These are phyloP conservation scores for Lagenidium sp. DNA, from an alignment of 352 stramenopile species.

Conservation along the genomic window DNA sequence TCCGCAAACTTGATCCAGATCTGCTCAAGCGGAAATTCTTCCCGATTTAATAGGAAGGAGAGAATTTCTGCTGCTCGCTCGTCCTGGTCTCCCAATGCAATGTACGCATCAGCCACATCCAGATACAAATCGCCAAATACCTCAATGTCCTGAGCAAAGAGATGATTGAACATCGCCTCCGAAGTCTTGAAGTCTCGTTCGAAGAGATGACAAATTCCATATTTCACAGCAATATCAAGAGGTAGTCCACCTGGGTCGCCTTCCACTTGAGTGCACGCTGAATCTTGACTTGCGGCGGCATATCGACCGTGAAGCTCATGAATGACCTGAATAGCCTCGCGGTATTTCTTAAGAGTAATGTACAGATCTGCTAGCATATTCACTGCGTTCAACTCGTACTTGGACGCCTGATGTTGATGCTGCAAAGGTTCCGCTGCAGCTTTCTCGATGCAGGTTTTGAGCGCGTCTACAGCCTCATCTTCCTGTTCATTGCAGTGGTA, in stretches of 20 bases:
- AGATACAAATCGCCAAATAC: conserved; percentile 80
- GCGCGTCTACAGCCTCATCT: conserved; percentile 72
- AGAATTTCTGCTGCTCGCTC: conserved; percentile 59
- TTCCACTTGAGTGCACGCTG: conserved; percentile 35
- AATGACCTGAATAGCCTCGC: conserved; percentile 71
- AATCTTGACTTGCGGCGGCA: conserved; percentile 38
- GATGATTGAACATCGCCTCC: conserved; percentile 74
- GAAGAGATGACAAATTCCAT: conserved; percentile 80
- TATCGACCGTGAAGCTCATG: conserved; percentile 65
- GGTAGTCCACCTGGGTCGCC: conserved; percentile 56
- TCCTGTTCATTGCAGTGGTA: conserved; percentile 85
- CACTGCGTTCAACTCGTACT: conserved; percentile 79
- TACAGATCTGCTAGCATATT: conserved; percentile 86
- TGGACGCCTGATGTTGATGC: conserved; percentile 52
- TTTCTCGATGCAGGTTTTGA: conserved; percentile 82
- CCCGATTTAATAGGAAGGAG: conserved; percentile 41
- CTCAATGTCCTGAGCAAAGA: conserved; percentile 79
- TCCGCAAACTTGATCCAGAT: conserved; percentile 78
- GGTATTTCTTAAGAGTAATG: conserved; percentile 82
- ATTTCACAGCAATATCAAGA: conserved; percentile 83
- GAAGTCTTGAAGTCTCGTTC: conserved; percentile 62
- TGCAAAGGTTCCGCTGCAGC: conserved; percentile 45
- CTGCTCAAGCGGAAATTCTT: conserved; percentile 69
- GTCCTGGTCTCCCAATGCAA: conserved; percentile 59
- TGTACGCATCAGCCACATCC: conserved; percentile 78